Evolutionary conservation across 2,329 filamentous ascomycete species (phyloP).

Genomic region (Bretziella fagacearum): DNA sequence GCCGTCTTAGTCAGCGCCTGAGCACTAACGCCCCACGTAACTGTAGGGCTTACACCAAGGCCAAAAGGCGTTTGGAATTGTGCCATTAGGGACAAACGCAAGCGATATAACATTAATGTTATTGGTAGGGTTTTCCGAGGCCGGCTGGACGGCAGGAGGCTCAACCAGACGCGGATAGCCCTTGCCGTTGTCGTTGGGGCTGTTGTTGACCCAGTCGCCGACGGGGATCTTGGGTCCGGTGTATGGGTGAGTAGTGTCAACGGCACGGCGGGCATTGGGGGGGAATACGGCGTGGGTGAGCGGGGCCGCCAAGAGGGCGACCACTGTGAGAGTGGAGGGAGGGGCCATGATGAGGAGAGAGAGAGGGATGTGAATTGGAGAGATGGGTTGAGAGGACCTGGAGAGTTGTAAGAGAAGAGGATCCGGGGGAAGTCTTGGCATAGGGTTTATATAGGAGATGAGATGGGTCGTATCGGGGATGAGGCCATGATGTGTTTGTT

Average conservation of each 20-base stretch:
- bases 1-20: conserved; percentile 22
- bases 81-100: conserved; percentile 30
- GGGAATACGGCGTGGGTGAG: not conserved
- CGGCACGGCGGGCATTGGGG: conserved; percentile 16
- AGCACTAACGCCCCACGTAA: conserved; percentile 27
- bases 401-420: not conserved
- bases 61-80: conserved; percentile 38
- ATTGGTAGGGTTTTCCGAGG: conserved; percentile 27
- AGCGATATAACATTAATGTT: conserved; percentile 36
- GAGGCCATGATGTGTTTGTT: too few species aligned
- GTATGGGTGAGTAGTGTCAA: conserved; percentile 30
- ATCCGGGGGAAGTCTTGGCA: not conserved
- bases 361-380: too few species aligned
- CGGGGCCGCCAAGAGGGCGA: not conserved
- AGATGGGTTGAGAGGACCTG: not conserved
- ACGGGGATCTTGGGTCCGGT: conserved; percentile 31
- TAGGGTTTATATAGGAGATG: not conserved
- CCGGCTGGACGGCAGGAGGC: conserved; percentile 31
- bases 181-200: conserved; percentile 34
- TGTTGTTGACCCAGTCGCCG: conserved; percentile 34
- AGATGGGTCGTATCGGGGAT: too few species aligned
- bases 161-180: conserved; percentile 34
- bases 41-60: conserved; percentile 26
- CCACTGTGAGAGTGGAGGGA: not conserved
- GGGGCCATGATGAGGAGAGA: not conserved